These are phyloP conservation scores for Fusarium sarcochroum DNA, from an alignment of 2,329 filamentous ascomycete genomes.

Conservation along the genomic window DNA sequence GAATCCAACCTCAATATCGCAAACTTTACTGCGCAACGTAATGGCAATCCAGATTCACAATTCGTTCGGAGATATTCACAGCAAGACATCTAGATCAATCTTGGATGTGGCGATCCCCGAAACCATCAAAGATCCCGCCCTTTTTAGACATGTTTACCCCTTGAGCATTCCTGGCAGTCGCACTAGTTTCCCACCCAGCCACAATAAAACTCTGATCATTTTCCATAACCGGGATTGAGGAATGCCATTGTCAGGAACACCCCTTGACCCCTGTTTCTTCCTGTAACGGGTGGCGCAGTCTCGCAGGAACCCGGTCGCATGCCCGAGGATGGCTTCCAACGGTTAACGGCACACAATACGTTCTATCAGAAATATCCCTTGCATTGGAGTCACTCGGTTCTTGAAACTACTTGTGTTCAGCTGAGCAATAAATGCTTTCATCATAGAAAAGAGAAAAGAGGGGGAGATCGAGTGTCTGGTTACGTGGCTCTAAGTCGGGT, in stretches of 20 bases:
- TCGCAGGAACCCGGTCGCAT: neutral
- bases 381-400: neutral
- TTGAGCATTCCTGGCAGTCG: conserved; percentile 19
- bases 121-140: conserved; percentile 1
- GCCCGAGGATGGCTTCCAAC: conserved; percentile 7
- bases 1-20: neutral
- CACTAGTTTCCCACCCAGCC: conserved; percentile 2
- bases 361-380: neutral
- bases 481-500: neutral
- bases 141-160: conserved; percentile 2
- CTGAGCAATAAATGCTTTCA: no score
- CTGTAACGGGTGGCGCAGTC: conserved; percentile 11
- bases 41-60: neutral
- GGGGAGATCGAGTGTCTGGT: neutral
- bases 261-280: conserved; percentile 1
- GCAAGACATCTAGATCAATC: conserved; percentile 10
- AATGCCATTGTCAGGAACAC: conserved; percentile 19
- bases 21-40: neutral
- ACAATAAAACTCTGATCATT: conserved; percentile 17
- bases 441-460: neutral
- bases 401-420: neutral
- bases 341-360: neutral
- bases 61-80: neutral
- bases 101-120: conserved; percentile 6
- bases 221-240: conserved; percentile 6